Percentiles rank a stretch among this genome's conserved stretches.
Evolutionary conservation across 2,329 filamentous ascomycete species (phyloP).

Genomic region (Colletotrichum cuscutae): DNA sequence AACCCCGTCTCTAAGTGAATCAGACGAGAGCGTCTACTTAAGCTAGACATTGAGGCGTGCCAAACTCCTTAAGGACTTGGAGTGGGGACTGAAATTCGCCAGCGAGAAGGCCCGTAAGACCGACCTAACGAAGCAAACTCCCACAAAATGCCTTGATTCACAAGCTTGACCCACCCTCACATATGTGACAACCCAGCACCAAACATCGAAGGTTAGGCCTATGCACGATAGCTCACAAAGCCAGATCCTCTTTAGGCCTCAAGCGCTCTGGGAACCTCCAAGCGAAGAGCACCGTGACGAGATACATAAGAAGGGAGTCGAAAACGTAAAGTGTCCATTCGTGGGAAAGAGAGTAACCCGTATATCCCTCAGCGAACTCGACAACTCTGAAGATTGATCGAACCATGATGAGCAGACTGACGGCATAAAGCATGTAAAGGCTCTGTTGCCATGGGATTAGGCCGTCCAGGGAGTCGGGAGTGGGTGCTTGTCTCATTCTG

Average conservation of each 20-base stretch:
- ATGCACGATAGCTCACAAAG: background rate
- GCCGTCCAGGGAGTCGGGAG: background rate
- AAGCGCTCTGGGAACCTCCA: slow-evolving; percentile 37
- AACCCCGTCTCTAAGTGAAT: no score
- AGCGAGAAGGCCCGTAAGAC: no score
- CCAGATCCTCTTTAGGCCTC: background rate
- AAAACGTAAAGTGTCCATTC: slow-evolving; percentile 58
- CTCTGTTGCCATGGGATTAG: slow-evolving; percentile 9
- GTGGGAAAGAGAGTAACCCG: slow-evolving; percentile 51
- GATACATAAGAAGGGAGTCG: slow-evolving; percentile 53
- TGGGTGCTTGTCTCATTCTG: slow-evolving; percentile 17
- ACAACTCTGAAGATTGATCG: slow-evolving; percentile 57
- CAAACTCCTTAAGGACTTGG: no score
- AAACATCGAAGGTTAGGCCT: no score
- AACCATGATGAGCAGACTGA: slow-evolving; percentile 44
- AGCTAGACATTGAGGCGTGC: no score
- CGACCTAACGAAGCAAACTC: no score
- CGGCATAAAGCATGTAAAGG: slow-evolving; percentile 20
- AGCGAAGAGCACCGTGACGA: slow-evolving; percentile 37
- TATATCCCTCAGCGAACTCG: slow-evolving; percentile 56
- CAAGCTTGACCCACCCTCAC: no score
- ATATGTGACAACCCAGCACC: no score
- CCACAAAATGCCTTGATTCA: no score
- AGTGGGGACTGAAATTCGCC: no score
- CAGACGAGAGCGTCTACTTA: no score